Conservation (phyloP, 164 flowering plant genomes). For the Magnolia changhungtana region DNA sequence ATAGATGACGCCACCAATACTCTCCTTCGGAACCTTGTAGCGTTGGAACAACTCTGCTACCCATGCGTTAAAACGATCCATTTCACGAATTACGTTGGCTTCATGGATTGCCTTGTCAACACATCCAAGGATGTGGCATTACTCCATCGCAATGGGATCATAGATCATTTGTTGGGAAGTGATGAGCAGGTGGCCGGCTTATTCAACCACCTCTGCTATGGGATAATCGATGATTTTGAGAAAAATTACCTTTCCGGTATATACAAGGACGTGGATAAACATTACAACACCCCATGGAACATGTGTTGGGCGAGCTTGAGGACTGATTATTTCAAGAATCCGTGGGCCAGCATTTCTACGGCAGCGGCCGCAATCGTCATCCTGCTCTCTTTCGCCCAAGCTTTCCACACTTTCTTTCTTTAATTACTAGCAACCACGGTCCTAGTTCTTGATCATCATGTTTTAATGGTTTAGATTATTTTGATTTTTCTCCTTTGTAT, state of each 20-base stretch:
- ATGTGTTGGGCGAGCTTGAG: too few species aligned
- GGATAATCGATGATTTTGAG: neutral
- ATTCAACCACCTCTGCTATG: conserved; percentile 3
- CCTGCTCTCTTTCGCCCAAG: too few species aligned
- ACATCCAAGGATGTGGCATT: neutral
- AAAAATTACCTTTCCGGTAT: neutral
- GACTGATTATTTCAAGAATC: too few species aligned
- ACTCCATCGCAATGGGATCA: neutral
- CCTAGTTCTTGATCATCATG: too few species aligned
- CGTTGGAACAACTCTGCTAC: neutral
- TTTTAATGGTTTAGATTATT: too few species aligned
- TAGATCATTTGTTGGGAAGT: conserved; percentile 2
- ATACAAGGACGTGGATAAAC: neutral
- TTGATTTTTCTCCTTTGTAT: too few species aligned
- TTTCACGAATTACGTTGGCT: neutral
- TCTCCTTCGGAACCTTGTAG: conserved; percentile 1
- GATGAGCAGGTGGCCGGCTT: neutral
- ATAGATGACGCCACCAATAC: neutral
- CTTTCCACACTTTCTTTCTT: too few species aligned
- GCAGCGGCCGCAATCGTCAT: too few species aligned
- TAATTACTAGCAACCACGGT: too few species aligned
- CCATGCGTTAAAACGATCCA: too few species aligned
- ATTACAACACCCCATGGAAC: neutral
- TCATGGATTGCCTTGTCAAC: conserved; percentile 8
- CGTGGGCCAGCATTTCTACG: too few species aligned